Percentiles rank a stretch among this genome's conserved stretches.
These are phyloP conservation scores for Stipa capillata DNA, from an alignment of 176 grass and related monocot species.

Conservation along the genomic window DNA sequence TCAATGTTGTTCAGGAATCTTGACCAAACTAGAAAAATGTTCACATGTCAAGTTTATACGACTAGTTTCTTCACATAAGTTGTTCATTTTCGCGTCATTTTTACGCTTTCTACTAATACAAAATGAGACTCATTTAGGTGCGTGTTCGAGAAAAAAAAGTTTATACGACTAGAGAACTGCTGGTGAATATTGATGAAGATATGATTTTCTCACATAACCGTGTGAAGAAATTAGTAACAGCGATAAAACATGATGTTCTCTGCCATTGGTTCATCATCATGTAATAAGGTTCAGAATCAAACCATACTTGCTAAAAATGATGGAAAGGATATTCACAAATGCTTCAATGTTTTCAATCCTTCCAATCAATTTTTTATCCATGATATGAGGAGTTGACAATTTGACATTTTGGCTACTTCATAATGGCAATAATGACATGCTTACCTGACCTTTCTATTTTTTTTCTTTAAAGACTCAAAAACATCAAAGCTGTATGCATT, in stretches of 20 bases:
- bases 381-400: background rate
- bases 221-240: background rate
- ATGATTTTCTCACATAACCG: background rate
- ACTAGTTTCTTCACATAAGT: too few species aligned
- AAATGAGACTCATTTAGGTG: too few species aligned
- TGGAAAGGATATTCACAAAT: background rate
- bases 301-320: background rate
- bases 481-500: background rate
- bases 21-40: background rate
- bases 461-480: background rate
- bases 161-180: background rate
- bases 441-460: background rate
- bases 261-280: background rate
- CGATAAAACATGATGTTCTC: background rate
- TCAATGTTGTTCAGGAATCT: conserved; percentile 4
- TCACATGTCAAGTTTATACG: background rate
- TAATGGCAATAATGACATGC: background rate
- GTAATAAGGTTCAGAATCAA: background rate
- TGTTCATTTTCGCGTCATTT: too few species aligned
- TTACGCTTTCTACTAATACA: too few species aligned
- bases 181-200: background rate
- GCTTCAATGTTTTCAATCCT: background rate
- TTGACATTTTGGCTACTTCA: background rate
- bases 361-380: background rate
- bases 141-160: too few species aligned